Percentiles rank a stretch among this genome's conserved stretches.
These are phyloP conservation scores for Tilletia indica DNA, from an alignment of 1,284 basidiomycete species.

Conservation along the genomic window DNA sequence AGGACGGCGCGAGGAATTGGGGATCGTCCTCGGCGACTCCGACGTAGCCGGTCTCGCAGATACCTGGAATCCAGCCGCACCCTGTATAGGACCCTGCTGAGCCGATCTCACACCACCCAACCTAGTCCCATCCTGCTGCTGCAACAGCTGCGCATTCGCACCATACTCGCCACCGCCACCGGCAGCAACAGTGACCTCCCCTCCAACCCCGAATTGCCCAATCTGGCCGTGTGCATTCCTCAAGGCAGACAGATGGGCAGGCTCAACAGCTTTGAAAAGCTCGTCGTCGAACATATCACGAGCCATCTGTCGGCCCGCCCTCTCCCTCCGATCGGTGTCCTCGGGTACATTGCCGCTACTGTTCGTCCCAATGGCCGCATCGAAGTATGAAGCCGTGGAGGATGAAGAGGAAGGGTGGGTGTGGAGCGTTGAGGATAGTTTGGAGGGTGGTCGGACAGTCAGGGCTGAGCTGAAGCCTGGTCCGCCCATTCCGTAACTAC, in stretches of 20 bases:
- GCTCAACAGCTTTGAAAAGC: conserved; percentile 38
- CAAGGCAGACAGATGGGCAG: neutral
- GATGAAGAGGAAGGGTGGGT: conserved; percentile 13
- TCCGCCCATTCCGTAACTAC: conserved; percentile 12
- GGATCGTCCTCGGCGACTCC: too few relatives aligned
- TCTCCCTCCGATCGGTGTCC: neutral
- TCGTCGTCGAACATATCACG: conserved; percentile 50
- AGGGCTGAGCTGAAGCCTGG: neutral
- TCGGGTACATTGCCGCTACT: conserved; percentile 20
- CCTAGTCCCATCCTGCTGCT: too few relatives aligned
- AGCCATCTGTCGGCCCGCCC: conserved; percentile 31
- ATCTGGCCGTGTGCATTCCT: neutral
- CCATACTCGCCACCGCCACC: too few relatives aligned
- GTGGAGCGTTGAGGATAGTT: conserved; percentile 2
- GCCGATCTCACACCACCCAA: too few relatives aligned
- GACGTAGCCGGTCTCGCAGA: too few relatives aligned
- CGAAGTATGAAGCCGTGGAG: neutral
- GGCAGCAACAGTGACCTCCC: neutral
- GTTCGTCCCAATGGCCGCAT: neutral
- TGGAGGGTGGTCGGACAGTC: neutral
- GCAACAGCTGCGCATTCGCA: too few relatives aligned
- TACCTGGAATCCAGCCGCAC: too few relatives aligned
- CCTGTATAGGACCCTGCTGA: too few relatives aligned
- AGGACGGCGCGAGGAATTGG: too few relatives aligned
- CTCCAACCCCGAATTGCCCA: neutral